Base-by-base conservation (phyloP, 352 stramenopile genomes). In the Peronosclerospora sorghi region DNA sequence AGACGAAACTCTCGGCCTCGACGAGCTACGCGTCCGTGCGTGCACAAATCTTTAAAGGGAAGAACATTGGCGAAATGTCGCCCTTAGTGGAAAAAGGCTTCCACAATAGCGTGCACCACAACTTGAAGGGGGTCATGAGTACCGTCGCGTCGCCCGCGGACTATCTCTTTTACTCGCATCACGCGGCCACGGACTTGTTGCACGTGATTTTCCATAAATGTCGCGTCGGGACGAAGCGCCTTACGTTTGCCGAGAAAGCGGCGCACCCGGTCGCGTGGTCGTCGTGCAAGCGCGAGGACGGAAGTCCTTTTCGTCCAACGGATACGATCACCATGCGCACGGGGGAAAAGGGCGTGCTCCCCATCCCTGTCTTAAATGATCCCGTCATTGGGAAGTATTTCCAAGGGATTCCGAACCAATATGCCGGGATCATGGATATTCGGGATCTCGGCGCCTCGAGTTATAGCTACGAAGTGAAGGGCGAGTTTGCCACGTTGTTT, bases 191-290 rank as follows among this genome's bases (percentile, higher is more conserved):
- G n/a, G 73, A 89, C 47, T 35, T 65, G 8, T 56, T 89, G 15
- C 73, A 84, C 45, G 62, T 56, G 9, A 65, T 84, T 18, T 86
- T 79, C 48, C 65, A 83, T 68, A 74, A 86, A 42, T 89, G 77
- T 46, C 57, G 60, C 2, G 68, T 82, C 0, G 69, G 72, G 2
- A 57, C 54, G 5, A 36, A 54, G 17, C 55, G 50, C 1, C 32
- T 83, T 13, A 75, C 65, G 21, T 62, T 77, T 23, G 44, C 41
- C 6, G 42, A 88, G 43, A 85, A 83, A 39, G 56, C 56, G 3
- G 26, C 54, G 0, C 55, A 73, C 19, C 49, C 65, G 1, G 58
- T 80, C 2, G 65, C 58, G 1, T 80, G 63, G 65, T 57, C 54
- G 1, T 82, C 65, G 0, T 81, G 71, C 30, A 34, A 56, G 19